Conservation (phyloP, 257 asterid species). For the Lavandula angustifolia region DNA sequence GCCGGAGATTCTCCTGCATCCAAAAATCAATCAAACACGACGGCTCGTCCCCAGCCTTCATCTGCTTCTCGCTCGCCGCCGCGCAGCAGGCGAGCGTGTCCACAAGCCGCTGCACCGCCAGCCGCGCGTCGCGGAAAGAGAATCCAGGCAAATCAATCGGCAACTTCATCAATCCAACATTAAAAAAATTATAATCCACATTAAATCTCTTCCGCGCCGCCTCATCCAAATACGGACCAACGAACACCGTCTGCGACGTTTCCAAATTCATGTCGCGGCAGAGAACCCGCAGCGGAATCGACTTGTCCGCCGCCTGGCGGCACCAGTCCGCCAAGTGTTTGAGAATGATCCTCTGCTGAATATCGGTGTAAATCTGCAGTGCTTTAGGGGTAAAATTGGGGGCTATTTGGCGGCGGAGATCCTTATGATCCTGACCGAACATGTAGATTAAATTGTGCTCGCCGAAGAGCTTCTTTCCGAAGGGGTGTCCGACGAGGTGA, state of each 20-base stretch:
- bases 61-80: constrained; percentile 55
- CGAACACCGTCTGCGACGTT: constrained; percentile 88
- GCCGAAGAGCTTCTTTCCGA: constrained; percentile 86
- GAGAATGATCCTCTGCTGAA: constrained; percentile 68
- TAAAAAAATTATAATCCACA: constrained; percentile 68
- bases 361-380: constrained; percentile 56
- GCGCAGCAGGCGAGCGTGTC: constrained; percentile 64
- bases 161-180: constrained; percentile 77
- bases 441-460: constrained; percentile 81
- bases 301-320: constrained; percentile 4
- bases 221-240: constrained; percentile 61
- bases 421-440: constrained; percentile 86
- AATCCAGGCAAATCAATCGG: constrained; percentile 90
- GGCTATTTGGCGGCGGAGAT: constrained; percentile 76
- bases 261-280: constrained; percentile 88
- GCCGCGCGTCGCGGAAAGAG: constrained; percentile 77
- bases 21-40: constrained; percentile 79
- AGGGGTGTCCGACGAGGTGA: constrained; percentile 87
- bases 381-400: constrained; percentile 87
- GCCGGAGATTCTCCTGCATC: constrained; percentile 65
- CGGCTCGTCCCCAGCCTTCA: constrained; percentile 67
- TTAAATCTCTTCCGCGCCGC: constrained; percentile 60
- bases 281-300: constrained; percentile 61
- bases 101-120: constrained; percentile 59
- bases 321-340: constrained; percentile 64